A percentile compares a stretch with the other conserved stretches of the same genome.
phyloP scores from a whole-genome alignment of 352 stramenopile species.

The Phytophthora macrochlamydospora region DNA sequence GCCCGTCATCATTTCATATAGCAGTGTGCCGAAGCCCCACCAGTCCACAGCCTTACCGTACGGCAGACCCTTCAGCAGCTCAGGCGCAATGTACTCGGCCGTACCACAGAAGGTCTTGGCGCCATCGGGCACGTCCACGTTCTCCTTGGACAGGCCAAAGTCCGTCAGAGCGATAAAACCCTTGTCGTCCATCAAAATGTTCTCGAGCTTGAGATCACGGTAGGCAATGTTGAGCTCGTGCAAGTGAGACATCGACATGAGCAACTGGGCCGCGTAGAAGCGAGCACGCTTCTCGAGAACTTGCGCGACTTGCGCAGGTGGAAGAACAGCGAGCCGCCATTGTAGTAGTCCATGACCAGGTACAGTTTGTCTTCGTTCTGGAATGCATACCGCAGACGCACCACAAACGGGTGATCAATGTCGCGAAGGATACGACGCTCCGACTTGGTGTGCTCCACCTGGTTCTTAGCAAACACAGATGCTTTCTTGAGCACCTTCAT shows the following conservation, averaged over 20 bases:
- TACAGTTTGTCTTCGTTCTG: conserved; percentile 94
- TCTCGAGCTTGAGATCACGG: conserved; percentile 95
- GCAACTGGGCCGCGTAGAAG: conserved; percentile 92
- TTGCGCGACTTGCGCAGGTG: conserved; percentile 91
- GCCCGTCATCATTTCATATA: conserved; percentile 96
- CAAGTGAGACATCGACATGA: conserved; percentile 92
- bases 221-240: conserved; percentile 95
- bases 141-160: conserved; percentile 93
- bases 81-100: conserved; percentile 93
- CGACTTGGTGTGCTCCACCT: conserved; percentile 94
- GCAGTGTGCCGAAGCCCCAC: conserved; percentile 93
- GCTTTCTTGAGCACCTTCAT: conserved; percentile 95
- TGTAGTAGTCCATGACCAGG: conserved; percentile 94
- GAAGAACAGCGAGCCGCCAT: conserved; percentile 92
- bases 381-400: conserved; percentile 93
- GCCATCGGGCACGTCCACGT: conserved; percentile 86
- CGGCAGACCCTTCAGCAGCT: conserved; percentile 88
- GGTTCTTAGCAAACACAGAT: conserved; percentile 91
- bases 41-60: conserved; percentile 94
- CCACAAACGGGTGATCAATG: conserved; percentile 93
- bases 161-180: conserved; percentile 93
- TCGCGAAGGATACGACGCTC: conserved; percentile 91
- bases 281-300: conserved; percentile 87
- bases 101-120: conserved; percentile 94
- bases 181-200: conserved; percentile 95